These are phyloP conservation scores for Fusarium drepaniforme DNA, from an alignment of 2,329 filamentous ascomycete species.

Conservation along the genomic window DNA sequence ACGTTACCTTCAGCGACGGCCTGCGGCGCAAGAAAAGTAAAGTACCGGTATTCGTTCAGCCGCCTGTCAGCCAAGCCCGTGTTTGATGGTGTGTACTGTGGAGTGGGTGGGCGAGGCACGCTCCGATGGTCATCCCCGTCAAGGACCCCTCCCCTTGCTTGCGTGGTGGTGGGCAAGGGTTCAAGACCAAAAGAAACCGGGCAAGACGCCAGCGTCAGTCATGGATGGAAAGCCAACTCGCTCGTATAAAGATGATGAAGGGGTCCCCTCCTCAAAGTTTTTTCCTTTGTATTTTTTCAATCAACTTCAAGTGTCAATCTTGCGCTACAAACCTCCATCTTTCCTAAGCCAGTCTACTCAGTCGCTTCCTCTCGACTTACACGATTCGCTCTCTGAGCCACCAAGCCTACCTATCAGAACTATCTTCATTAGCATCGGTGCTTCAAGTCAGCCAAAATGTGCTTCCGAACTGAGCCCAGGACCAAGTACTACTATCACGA, in stretches of 20 bases:
- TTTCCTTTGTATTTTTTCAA: conserved; percentile 14
- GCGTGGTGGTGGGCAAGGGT: conserved; percentile 36
- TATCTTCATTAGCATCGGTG: conserved; percentile 1
- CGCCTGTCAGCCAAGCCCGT: conserved; percentile 4
- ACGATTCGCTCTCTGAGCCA: neutral
- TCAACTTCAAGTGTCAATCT: neutral
- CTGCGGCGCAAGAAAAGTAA: neutral
- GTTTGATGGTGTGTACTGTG: conserved; percentile 15
- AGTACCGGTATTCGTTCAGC: neutral
- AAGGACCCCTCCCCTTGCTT: conserved; percentile 38
- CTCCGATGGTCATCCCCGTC: conserved; percentile 35
- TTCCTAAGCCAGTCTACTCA: neutral
- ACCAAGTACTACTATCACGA: conserved; percentile 68
- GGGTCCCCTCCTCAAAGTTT: conserved; percentile 23
- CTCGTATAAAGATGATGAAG: conserved; percentile 43
- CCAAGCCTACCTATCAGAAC: conserved; percentile 6
- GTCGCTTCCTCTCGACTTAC: conserved; percentile 3
- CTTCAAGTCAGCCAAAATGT: conserved; percentile 56
- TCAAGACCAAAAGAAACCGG: conserved; percentile 42
- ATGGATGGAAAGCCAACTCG: conserved; percentile 13
- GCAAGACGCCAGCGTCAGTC: conserved; percentile 39
- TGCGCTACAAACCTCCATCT: neutral
- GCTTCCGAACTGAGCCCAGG: conserved; percentile 59
- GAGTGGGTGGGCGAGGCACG: conserved; percentile 36
- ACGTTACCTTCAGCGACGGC: neutral